phyloP scores from a whole-genome alignment of 441 rosid genomes.

The Jatropha podagrica region DNA sequence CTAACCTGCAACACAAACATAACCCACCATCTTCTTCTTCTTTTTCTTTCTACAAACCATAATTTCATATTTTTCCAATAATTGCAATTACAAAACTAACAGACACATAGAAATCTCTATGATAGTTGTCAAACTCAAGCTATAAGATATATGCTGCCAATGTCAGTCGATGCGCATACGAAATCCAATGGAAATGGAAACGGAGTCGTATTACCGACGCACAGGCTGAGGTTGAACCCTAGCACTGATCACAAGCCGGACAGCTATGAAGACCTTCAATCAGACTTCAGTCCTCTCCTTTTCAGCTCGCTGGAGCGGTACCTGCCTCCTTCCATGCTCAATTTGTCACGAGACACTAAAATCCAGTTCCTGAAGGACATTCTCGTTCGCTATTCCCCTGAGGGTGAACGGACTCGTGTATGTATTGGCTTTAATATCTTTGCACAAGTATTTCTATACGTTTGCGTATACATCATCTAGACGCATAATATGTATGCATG shows the following conservation, averaged over 20 bases:
- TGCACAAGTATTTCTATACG: too few relatives aligned
- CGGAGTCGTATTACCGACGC: constrained; percentile 33
- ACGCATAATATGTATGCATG: background rate
- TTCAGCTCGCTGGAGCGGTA: constrained; percentile 60
- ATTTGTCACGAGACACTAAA: constrained; percentile 49
- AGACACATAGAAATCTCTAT: background rate
- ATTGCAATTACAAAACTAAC: too few relatives aligned
- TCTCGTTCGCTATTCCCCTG: constrained; percentile 63
- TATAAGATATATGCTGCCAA: constrained; percentile 8
- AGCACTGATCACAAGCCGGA: constrained; percentile 71
- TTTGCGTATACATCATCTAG: too few relatives aligned
- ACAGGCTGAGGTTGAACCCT: constrained; percentile 60
- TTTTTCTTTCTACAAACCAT: constrained; percentile 2
- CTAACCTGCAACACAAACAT: constrained; percentile 8
- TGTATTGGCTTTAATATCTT: background rate
- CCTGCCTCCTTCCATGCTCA: constrained; percentile 61
- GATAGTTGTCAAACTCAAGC: background rate
- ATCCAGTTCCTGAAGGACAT: constrained; percentile 70
- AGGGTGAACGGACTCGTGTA: constrained; percentile 74
- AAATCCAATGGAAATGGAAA: constrained; percentile 34
- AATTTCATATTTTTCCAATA: background rate
- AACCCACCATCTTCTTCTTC: background rate
- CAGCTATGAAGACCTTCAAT: constrained; percentile 63
- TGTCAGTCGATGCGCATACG: constrained; percentile 47
- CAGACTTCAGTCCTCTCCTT: constrained; percentile 51